Evolutionary conservation across 2,329 filamentous ascomycete genomes (phyloP), one percentile per base, ranked within the genome.

Genomic region (Bipolaris gigantea): DNA sequence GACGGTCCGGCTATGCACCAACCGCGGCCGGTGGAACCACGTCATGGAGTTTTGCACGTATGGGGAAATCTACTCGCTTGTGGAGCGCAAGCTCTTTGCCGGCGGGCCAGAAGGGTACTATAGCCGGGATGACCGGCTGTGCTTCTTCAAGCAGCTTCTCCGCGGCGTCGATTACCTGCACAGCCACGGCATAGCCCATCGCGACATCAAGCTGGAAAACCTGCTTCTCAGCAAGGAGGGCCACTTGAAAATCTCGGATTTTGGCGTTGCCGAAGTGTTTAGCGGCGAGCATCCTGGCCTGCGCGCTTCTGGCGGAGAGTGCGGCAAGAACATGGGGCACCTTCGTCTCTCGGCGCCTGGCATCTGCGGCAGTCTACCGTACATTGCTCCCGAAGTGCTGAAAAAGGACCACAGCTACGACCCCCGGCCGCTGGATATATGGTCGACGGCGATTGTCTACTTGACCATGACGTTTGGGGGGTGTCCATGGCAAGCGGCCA

Each of bases 21-120:
- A 92, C 62, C 83, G 86, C 62, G 85, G 84, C 30, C 85, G 88
- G 35, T 95, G 89, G 89, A 92, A 91, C 71, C 90, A 95, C 71
- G 90, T 96, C 51, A 96, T 96, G 92, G 90, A 96, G 71, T 95
- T 89, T 72, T 96, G 92, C 76, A 82, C 85, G 3, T 85, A 90
- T 62, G 91, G 92, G 41, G 92, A 96, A 68, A 78, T 96, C 5
- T 93, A 89, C 72, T 81, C 81, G 57, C 77, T 96, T 11, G 87
- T 95, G 35, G 83, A 87, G 60, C 88, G 71, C 19, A 74, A 73
- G 36, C 59, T 75, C n/a, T 76, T 76, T 48, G 70, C 87, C 71
- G 83, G 83, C 32, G 65, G 64, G 2, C 52, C 59, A 1, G 87
- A 88, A 21, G 70, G 69, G 0, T 71, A 71, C 64, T 84, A 95